Evolutionary conservation across 331 rosid genomes (phyloP).

Genomic region (Malus hybrid): DNA sequence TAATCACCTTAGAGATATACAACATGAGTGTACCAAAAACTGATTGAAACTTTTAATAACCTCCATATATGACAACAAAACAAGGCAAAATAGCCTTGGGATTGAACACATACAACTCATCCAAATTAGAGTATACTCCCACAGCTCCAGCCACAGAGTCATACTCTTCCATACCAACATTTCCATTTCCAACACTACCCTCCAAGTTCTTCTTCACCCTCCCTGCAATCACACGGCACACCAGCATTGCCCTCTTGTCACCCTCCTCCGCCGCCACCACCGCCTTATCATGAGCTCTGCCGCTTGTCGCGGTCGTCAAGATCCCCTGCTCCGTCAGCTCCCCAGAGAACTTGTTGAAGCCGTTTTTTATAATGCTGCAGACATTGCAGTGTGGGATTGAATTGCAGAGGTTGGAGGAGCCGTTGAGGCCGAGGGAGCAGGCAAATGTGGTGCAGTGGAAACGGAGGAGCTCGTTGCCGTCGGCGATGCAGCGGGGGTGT

Average conservation of each 20-base stretch:
- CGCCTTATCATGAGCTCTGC: slow-evolving; percentile 76
- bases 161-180: slow-evolving; percentile 56
- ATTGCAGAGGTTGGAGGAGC: slow-evolving; percentile 76
- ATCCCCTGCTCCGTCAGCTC: slow-evolving; percentile 38
- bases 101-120: slow-evolving; percentile 74
- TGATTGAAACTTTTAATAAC: slow-evolving; percentile 22
- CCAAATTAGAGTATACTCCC: slow-evolving; percentile 84
- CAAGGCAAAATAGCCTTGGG: slow-evolving; percentile 91
- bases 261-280: slow-evolving; percentile 15
- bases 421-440: slow-evolving; percentile 80
- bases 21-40: neutral
- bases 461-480: slow-evolving; percentile 89
- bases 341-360: slow-evolving; percentile 40
- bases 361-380: slow-evolving; percentile 67
- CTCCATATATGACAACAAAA: slow-evolving; percentile 88
- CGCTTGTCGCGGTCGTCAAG: slow-evolving; percentile 84
- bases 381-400: slow-evolving; percentile 61
- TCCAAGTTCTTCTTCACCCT: slow-evolving; percentile 81
- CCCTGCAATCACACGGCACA: slow-evolving; percentile 94
- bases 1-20: neutral
- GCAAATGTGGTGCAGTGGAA: slow-evolving; percentile 74
- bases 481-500: slow-evolving; percentile 87
- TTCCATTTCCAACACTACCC: slow-evolving; percentile 13
- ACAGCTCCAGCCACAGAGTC: slow-evolving; percentile 69
- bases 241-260: slow-evolving; percentile 82